Evolutionary conservation across 2,329 filamentous ascomycete species (phyloP).

Genomic region (Pseudogymnoascus sp.): DNA sequence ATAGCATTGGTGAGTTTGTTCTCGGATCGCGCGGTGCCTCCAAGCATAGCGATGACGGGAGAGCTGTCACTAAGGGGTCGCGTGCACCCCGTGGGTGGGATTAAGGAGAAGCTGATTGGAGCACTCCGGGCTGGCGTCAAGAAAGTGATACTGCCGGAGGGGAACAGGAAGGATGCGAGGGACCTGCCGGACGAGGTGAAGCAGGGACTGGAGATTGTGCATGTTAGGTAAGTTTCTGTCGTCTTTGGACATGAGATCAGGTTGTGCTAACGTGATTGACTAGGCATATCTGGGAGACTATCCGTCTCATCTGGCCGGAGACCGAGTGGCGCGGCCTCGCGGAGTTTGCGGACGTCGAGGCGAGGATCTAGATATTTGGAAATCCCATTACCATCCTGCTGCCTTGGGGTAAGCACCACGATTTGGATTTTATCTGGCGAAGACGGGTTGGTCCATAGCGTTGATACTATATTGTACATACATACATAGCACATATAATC

Average conservation of each 20-base stretch:
- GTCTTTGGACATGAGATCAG: conserved; percentile 18
- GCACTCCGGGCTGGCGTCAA: conserved; percentile 89
- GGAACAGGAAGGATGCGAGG: conserved; percentile 86
- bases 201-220: conserved; percentile 78
- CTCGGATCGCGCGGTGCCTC: conserved; percentile 75
- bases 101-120: conserved; percentile 98
- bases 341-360: conserved; percentile 64
- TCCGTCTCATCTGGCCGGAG: conserved; percentile 87
- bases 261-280: conserved; percentile 19
- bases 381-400: neutral
- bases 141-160: conserved; percentile 78
- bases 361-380: conserved; percentile 54
- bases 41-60: conserved; percentile 90
- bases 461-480: neutral
- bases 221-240: conserved; percentile 62
- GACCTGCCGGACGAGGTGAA: conserved; percentile 87
- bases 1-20: conserved; percentile 90
- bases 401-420: neutral
- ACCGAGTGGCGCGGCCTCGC: conserved; percentile 73
- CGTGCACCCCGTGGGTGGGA: conserved; percentile 90
- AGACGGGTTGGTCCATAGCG: neutral
- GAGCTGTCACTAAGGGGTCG: conserved; percentile 76
- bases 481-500: conserved; percentile 3
- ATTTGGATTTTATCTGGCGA: neutral
- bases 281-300: conserved; percentile 90